Percentiles rank a stretch among this genome's conserved stretches.
phyloP scores from a whole-genome alignment of 2,329 filamentous ascomycete species.

The Cordyceps javanica region DNA sequence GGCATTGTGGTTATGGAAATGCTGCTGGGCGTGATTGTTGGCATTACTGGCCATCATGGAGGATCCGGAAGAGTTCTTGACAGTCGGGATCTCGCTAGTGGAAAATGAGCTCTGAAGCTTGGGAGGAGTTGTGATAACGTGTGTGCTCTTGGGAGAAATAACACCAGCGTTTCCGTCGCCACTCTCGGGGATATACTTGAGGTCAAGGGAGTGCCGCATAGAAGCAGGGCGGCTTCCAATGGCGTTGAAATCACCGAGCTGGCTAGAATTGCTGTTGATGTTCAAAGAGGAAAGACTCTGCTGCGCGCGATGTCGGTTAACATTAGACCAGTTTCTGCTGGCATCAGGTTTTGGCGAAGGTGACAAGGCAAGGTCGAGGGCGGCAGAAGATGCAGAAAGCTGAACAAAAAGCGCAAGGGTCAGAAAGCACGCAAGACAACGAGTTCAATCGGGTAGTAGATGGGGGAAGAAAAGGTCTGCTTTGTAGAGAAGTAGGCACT shows the following conservation, averaged over 20 bases:
- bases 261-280: slow-evolving; percentile 27
- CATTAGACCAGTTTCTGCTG: slow-evolving; percentile 52
- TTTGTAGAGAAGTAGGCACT: not conserved
- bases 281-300: slow-evolving; percentile 49
- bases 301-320: slow-evolving; percentile 63
- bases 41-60: slow-evolving; percentile 36
- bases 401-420: slow-evolving; percentile 37
- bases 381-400: slow-evolving; percentile 74
- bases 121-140: slow-evolving; percentile 56
- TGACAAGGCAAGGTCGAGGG: slow-evolving; percentile 71
- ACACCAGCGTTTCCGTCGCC: slow-evolving; percentile 31
- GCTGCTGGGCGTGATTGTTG: slow-evolving; percentile 56
- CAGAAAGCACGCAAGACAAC: slow-evolving; percentile 24
- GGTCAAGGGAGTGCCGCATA: slow-evolving; percentile 53
- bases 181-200: slow-evolving; percentile 44
- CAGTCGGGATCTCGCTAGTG: slow-evolving; percentile 78
- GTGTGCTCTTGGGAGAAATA: slow-evolving; percentile 42
- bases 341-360: slow-evolving; percentile 58
- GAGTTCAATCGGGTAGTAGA: slow-evolving; percentile 13
- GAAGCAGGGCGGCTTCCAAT: slow-evolving; percentile 43
- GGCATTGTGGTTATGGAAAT: slow-evolving; percentile 72
- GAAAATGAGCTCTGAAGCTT: slow-evolving; percentile 87
- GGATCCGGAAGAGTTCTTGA: slow-evolving; percentile 61
- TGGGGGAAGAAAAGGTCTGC: not conserved
- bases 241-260: slow-evolving; percentile 39